Conservation (phyloP, 352 stramenopile species). For the Phytophthora citricola region DNA sequence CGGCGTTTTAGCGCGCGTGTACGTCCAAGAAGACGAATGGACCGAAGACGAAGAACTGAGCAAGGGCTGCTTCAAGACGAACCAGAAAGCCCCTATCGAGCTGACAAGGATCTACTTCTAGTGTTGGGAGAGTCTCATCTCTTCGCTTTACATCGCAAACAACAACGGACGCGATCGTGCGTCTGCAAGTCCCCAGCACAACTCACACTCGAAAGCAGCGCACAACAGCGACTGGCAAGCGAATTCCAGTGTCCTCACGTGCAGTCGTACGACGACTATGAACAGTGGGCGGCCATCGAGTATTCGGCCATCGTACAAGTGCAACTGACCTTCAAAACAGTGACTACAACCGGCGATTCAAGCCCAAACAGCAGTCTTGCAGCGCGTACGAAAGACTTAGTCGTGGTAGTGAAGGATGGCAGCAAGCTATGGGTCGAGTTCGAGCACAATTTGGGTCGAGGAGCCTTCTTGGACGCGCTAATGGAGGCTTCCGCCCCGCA, state of each 20-base stretch:
- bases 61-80: conserved; percentile 35
- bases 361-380: conserved; percentile 29
- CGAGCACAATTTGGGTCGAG: conserved; percentile 58
- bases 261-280: conserved; percentile 39
- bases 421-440: conserved; percentile 53
- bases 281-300: conserved; percentile 35
- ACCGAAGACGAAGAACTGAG: conserved; percentile 23
- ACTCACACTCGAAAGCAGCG: conserved; percentile 28
- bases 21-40: conserved; percentile 34
- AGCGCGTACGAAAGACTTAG: conserved; percentile 45
- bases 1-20: conserved; percentile 28
- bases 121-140: conserved; percentile 32
- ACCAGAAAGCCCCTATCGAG: conserved; percentile 24
- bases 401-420: conserved; percentile 34
- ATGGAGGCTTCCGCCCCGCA: conserved; percentile 24
- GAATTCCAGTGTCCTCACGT: conserved; percentile 56
- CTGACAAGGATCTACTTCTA: conserved; percentile 38
- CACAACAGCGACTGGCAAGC: conserved; percentile 27
- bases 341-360: conserved; percentile 1
- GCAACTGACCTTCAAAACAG: conserved; percentile 48
- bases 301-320: conserved; percentile 42
- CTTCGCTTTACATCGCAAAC: conserved; percentile 28
- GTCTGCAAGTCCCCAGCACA: conserved; percentile 36
- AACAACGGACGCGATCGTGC: conserved; percentile 23
- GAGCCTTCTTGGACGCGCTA: conserved; percentile 52